Evolutionary conservation across 768 basidiomycete species (phyloP), one percentile per base, ranked within the genome.

Genomic region (Suillus variegatus): DNA sequence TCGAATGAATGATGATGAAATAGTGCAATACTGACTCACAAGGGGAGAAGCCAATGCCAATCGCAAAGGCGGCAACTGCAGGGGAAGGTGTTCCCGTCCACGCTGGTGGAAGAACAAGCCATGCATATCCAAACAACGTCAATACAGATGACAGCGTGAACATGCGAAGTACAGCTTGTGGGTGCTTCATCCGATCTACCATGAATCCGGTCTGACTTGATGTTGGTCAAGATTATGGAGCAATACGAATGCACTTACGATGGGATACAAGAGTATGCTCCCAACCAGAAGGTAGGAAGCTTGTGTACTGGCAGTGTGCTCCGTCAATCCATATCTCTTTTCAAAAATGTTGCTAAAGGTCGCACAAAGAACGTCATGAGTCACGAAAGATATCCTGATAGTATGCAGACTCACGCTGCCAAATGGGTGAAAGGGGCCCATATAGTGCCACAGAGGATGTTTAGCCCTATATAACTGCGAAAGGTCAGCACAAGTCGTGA

Each of bases 351-450:
- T 92, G 35, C 91, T 93, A 66, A 5, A 44, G 18, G 13, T 57
- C 36, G 49, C 52, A 12, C 16, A 22, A 20, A 69, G 64, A 64
- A 69, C 46, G 56, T 62, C 46, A 3, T 12, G 43, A 13, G 46
- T 43, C 55, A 44, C 58, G 20, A 55, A n/a, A 55, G 38, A 44
- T 56, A 54, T 28, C 35, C 9, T 63, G n/a, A 6, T 43, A 4
- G 32, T 5, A 6, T 25, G n/a, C 56, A 8, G 38, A 74, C 87
- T 71, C 71, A 91, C 90, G 92, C 82, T 14, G 89, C 86, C 51
- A 94, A 85, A 71, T 93, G 91, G 13, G 85, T 86, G 72, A 92
- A 92, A 4, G 92, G 92, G 4, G 86, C 79, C 92, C 92, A 93
- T 43, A 92, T 86, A 66, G 86, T 80, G 20, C 92, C 92, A 66